Percentiles rank a stretch among this genome's conserved stretches.
These are phyloP conservation scores for Marsdenia floribunda DNA, from an alignment of 257 asterid genomes.

Conservation along the genomic window DNA sequence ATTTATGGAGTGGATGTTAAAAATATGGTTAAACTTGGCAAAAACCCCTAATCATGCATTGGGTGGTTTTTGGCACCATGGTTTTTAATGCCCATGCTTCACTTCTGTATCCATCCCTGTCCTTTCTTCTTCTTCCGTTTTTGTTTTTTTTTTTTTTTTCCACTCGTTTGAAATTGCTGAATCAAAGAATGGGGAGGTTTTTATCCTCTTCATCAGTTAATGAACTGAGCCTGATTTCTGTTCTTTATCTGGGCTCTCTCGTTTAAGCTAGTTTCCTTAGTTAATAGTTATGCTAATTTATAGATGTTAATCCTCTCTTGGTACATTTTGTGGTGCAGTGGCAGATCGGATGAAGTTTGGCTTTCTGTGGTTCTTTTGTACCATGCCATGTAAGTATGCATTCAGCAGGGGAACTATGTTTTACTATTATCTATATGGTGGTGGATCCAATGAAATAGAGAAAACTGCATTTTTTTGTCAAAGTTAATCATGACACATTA, in stretches of 20 bases:
- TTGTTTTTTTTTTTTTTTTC: not conserved
- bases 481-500: not conserved
- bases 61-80: not conserved
- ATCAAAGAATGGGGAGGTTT: not conserved
- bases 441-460: not conserved
- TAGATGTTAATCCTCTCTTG: constrained; percentile 17
- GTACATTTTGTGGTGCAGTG: constrained; percentile 55
- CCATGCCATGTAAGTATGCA: constrained; percentile 36
- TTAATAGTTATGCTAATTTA: not conserved
- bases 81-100: not conserved
- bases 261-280: not conserved
- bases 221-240: not conserved
- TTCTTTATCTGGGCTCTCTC: not conserved
- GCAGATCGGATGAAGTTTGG: constrained; percentile 91
- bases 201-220: not conserved
- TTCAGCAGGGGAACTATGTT: not conserved
- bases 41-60: not conserved
- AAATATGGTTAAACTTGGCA: too few species aligned
- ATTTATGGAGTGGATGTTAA: too few species aligned
- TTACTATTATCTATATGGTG: not conserved
- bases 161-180: not conserved
- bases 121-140: not conserved
- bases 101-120: not conserved
- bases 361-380: constrained; percentile 8
- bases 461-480: not conserved